These are phyloP conservation scores for sweet orange (Citrus sinensis) DNA, from an alignment of 345 rosid genomes.

Conservation along the genomic window DNA sequence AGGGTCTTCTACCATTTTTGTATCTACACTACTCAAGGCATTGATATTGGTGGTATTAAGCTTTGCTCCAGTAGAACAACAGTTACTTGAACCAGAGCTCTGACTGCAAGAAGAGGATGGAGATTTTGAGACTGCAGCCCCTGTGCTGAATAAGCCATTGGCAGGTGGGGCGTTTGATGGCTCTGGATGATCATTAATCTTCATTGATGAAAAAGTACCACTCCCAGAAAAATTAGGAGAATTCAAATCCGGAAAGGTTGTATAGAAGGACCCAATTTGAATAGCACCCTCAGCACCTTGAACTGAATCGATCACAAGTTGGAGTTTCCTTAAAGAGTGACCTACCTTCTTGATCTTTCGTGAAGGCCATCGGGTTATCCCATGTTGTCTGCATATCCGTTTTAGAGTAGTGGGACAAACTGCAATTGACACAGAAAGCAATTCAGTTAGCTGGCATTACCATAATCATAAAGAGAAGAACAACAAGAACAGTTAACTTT, in stretches of 20 bases:
- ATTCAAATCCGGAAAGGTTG: constrained; percentile 80
- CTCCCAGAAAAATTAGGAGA: constrained; percentile 49
- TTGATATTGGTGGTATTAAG: constrained; percentile 31
- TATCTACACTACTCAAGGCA: constrained; percentile 23
- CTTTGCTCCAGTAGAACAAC: constrained; percentile 61
- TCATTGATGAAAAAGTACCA: constrained; percentile 32
- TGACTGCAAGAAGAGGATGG: constrained; percentile 71
- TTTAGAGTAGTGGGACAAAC: constrained; percentile 97
- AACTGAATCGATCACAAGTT: constrained; percentile 84
- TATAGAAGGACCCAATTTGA: constrained; percentile 75
- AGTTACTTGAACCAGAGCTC: constrained; percentile 71
- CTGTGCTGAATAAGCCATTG: constrained; percentile 29
- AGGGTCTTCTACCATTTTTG: constrained; percentile 28
- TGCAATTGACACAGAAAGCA: constrained; percentile 39
- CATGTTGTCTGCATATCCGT: constrained; percentile 94
- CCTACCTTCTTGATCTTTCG: constrained; percentile 97
- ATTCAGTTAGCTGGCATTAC: background rate
- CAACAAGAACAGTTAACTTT: background rate
- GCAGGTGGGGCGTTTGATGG: constrained; percentile 38
- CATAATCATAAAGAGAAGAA: background rate
- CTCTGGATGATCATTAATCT: constrained; percentile 26
- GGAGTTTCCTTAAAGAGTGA: constrained; percentile 85
- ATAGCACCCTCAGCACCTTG: constrained; percentile 84
- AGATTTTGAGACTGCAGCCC: constrained; percentile 51
- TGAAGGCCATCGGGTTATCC: constrained; percentile 93